Evolutionary conservation across 257 asterid genomes (phyloP).

Genomic region (Solanum appendiculatum): DNA sequence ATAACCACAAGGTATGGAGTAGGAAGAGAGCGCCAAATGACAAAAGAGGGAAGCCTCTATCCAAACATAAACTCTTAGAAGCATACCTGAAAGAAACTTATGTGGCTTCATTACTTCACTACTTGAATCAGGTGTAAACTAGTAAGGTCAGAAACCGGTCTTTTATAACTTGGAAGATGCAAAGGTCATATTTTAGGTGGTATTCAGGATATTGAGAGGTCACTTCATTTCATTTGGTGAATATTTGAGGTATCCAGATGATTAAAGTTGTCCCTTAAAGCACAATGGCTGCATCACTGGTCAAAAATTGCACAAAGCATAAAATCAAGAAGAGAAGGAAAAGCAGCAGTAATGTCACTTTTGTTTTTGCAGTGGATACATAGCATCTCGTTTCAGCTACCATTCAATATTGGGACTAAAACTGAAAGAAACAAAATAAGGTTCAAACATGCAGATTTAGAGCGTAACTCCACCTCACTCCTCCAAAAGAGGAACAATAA

Average conservation of each 20-base stretch:
- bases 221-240: not conserved
- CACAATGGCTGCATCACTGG: not conserved
- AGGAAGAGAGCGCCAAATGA: not conserved
- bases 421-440: not conserved
- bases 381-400: not conserved
- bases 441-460: not conserved
- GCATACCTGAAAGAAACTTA: not conserved
- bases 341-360: not conserved
- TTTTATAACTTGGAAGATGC: not conserved
- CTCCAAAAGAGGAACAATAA: not conserved
- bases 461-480: not conserved
- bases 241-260: not conserved
- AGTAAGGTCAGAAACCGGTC: not conserved
- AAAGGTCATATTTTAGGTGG: not conserved
- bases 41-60: not conserved
- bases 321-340: not conserved
- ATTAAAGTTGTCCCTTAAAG: not conserved
- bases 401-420: not conserved
- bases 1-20: not conserved
- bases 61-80: not conserved
- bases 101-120: not conserved
- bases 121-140: not conserved
- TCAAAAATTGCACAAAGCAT: not conserved
- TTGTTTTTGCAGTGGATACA: not conserved
- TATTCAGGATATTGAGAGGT: not conserved